Evolutionary conservation across 306 rosid genomes (phyloP).

Genomic region (Medicago arabica): DNA sequence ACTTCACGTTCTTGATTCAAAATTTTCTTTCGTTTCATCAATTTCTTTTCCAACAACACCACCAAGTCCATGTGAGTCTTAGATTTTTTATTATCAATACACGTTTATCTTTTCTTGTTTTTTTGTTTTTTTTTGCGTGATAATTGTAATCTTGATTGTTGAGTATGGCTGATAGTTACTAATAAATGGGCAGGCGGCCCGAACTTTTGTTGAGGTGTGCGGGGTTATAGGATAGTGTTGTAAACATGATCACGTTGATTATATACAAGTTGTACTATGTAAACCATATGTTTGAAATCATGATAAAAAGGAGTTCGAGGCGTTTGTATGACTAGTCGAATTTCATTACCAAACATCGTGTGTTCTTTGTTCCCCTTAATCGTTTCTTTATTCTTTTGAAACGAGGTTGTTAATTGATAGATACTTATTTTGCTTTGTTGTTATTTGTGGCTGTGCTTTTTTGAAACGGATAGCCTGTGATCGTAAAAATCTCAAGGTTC

Average conservation of each 20-base stretch:
- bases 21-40: background rate
- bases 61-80: constrained; percentile 4
- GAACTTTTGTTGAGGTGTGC: background rate
- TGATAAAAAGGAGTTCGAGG: too few relatives aligned
- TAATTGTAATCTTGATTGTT: background rate
- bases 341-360: too few relatives aligned
- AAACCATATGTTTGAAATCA: background rate
- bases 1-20: background rate
- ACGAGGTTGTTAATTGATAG: background rate
- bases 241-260: too few relatives aligned
- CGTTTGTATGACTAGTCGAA: too few relatives aligned
- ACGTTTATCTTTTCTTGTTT: background rate
- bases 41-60: constrained; percentile 19
- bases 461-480: constrained; percentile 11
- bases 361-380: too few relatives aligned
- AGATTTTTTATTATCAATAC: background rate
- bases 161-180: too few relatives aligned
- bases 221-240: too few relatives aligned
- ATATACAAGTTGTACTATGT: background rate
- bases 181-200: background rate
- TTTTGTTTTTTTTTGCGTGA: background rate
- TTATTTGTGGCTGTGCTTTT: constrained; percentile 2
- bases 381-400: too few relatives aligned
- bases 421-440: constrained; percentile 9
- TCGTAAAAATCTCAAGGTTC: constrained; percentile 9